Evolutionary conservation across 768 basidiomycete genomes (phyloP), one percentile per base, ranked within the genome.

Genomic region (Daedalea quercina): DNA sequence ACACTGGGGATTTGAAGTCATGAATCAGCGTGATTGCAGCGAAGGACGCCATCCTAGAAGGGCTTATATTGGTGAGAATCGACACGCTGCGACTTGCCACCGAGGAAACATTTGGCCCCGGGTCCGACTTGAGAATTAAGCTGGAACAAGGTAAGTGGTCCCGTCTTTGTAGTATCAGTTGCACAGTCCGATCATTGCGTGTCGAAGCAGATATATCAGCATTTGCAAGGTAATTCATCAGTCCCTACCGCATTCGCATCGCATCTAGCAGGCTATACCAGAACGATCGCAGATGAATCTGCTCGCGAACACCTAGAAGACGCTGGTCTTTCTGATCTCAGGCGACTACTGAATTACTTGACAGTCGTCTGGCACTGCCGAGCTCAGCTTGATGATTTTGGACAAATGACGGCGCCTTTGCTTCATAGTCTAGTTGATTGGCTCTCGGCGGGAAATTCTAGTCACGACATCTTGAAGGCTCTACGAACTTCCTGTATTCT

Each of bases 401-500:
- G 47, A n/a, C 57, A 63, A 34, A 56, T 63, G 0, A 49, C 63
- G 2, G 57, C 57, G 3, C 47, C 48, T 15, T 61, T 73, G 20
- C 53, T 72, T 9, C 35, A 51, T 9, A 42, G 54, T 24, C 47
- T 65, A 31, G 52, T 63, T 15, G 57, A 53, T 22, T 60, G 57
- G 40, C 26, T 68, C 13, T 54, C 54, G 9, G 50, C 46, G 31
- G 46, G 54, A 13, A 13, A 26, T 9, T 26, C 57, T 2, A 40
- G 46, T 12, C 42, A 55, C 19, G 43, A 49, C 1, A 22, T 26
- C 20, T 50, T 55, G 22, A 46, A 12, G 15, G 50, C 65, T 20
- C 60, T 79, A 35, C 66, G 66, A 26, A 69, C 73, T 49, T 58
- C 67, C 4, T 54, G 76, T 6, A 55, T 80, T 46, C 64, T 56